Base-by-base conservation (phyloP, 2,329 filamentous ascomycete genomes). In the Cercospora beticola region DNA sequence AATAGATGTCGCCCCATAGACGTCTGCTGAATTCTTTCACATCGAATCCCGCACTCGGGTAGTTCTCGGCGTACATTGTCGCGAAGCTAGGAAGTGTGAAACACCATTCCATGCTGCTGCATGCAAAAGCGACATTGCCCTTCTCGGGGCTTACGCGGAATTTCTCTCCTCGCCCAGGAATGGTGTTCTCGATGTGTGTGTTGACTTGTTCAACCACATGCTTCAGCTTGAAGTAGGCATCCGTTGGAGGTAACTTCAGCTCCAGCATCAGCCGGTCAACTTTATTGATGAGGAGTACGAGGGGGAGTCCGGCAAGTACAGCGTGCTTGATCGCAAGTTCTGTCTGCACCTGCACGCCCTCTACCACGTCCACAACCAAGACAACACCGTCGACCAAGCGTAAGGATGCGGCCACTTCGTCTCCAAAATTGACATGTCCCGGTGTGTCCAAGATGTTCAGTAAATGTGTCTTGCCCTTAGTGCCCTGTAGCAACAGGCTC, bases 181-280 rank as follows among this genome's bases (percentile, higher is more conserved):
- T 85, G 3, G 92, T 91, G 78, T 92, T 93, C 78, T 97, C 92
- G 76, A 99, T 98, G 74, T 95, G 84, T 0, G 93, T 97, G 81
- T 99, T 99, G 80, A 99, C 94, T 81, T 98, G 93, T 80, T 99
- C 95, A 64, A 99, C 89, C n/a, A 97, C 93, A 79, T 98, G 94
- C 82, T 97, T 98, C 65, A 99, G 85, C 85, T 99, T 99, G 86
- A 97, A 98, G 82, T 99, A 99, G 12, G 95, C 95, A 78, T 99
- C 95, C 72, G 90, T 92, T 1, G 95, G 95, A 2, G 95, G 95
- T 14, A 99, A 86, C 79, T 97, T 97, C 62, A 99, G 85, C 81
- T 99, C 95, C 57, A 99, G 82, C 70, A 99, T 97, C 69, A 99
- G 83, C 26, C 95, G 89, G 76, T 99, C 95, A 89, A 99, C 91